Base-by-base conservation (phyloP, 441 rosid species). In the Erysimum cheiri region DNA sequence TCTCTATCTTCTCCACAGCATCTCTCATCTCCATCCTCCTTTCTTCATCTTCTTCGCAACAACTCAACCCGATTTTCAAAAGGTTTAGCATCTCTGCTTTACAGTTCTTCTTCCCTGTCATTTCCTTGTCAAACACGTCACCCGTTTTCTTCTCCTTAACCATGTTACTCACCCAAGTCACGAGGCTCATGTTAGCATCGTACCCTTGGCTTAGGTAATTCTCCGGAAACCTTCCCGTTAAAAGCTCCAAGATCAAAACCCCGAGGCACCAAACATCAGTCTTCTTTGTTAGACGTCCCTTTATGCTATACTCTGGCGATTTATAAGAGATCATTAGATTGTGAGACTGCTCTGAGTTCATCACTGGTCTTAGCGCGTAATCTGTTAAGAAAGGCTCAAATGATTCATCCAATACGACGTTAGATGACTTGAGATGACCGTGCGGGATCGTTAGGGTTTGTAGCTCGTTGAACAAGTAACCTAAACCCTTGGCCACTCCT, bases 371-470 rank as follows among this genome's bases (percentile, higher is more conserved):
- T 19, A 92, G 72, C 4, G 94, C 85, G 41, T 90, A 95, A 31
- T 95, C 99, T 0, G 88, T 82, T 13, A 95, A 61, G 17, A 84
- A 73, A 2, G 99, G 96, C 76, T 88, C 90, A 4, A 75, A 80
- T 48, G 78, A 77, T 15, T 81, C 77, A 52, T 83, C 79, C 0
- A 95, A 79, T 31, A 95, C 89, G 15, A 95, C 97, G 54, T 95
- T 95, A 4, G 99, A 95, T 63, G 98, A 92, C 77, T 95, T 95
- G 12, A 92, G 84, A 77, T 95, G 98, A 29, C 99, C 99, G 49
- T 95, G 96, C 5, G 99, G 91, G 26, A 83, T 80, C 0, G 82
- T 71, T 1, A 89, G 75, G 17, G 81, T 80, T 0, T 92, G 93
- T 56, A 95, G 85, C 77, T 89, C 90, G 0, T 33, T 76, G 85